Evolutionary conservation across 495 filamentous ascomycete species (phyloP).

Genomic region (Aspergillus ostianus): DNA sequence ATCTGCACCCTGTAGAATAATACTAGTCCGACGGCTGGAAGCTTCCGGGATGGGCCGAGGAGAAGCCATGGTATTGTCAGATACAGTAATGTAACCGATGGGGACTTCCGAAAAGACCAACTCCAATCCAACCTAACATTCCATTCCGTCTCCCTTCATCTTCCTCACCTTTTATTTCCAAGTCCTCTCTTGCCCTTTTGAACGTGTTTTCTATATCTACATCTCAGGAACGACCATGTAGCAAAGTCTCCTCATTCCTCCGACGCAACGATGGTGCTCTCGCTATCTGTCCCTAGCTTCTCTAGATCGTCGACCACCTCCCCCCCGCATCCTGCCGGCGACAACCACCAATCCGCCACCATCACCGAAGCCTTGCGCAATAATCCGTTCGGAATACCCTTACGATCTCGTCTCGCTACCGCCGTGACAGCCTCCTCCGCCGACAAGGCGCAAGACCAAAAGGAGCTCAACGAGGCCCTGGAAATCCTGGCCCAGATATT

Average conservation of each 20-base stretch:
- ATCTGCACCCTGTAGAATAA: no score
- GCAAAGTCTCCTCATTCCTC: slow-evolving; percentile 15
- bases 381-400: slow-evolving; percentile 43
- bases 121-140: neutral
- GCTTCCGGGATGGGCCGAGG: neutral
- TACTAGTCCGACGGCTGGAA: no score
- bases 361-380: slow-evolving; percentile 43
- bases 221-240: slow-evolving; percentile 33
- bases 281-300: slow-evolving; percentile 41
- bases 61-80: slow-evolving; percentile 3
- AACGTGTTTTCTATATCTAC: neutral
- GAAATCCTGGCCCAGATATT: slow-evolving; percentile 72
- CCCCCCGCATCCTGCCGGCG: slow-evolving; percentile 23
- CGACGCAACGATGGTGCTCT: slow-evolving; percentile 41
- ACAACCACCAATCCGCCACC: slow-evolving; percentile 33
- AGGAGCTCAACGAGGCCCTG: slow-evolving; percentile 73
- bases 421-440: slow-evolving; percentile 13
- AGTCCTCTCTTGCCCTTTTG: neutral
- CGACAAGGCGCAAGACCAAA: slow-evolving; percentile 45
- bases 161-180: neutral
- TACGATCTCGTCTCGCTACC: slow-evolving; percentile 31
- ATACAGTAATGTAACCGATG: neutral
- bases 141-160: neutral
- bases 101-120: neutral
- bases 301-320: slow-evolving; percentile 34